These are phyloP conservation scores for Raffaelea deltoideospora DNA, from an alignment of 2,329 filamentous ascomycete species.

Conservation along the genomic window DNA sequence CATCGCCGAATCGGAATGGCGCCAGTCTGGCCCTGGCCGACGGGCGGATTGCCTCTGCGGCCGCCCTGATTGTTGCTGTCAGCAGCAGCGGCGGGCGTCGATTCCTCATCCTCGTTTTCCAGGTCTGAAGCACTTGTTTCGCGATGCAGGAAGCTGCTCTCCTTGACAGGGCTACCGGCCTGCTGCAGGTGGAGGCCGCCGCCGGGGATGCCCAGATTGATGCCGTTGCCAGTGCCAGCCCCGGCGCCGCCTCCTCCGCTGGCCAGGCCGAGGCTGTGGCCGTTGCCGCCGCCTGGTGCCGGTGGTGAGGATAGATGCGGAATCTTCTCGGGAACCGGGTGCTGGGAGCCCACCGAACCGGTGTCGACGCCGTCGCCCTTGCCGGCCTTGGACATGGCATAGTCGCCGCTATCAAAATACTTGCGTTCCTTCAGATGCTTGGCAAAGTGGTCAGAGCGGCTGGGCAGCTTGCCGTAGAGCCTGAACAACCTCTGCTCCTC, in stretches of 20 bases:
- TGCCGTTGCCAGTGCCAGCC: constrained; percentile 22
- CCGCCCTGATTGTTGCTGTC: constrained; percentile 9
- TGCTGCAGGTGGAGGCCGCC: constrained; percentile 32
- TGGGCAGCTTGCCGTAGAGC: constrained; percentile 94
- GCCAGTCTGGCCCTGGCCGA: constrained; percentile 16
- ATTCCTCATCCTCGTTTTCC: constrained; percentile 10
- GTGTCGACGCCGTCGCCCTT: constrained; percentile 91
- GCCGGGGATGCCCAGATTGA: constrained; percentile 24
- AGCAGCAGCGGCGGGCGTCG: constrained; percentile 5
- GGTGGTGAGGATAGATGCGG: constrained; percentile 66
- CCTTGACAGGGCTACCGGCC: constrained; percentile 73
- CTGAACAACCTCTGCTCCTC: constrained; percentile 96
- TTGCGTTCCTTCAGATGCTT: constrained; percentile 99
- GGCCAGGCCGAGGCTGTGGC: constrained; percentile 3
- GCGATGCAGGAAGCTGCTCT: constrained; percentile 72
- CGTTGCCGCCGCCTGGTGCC: constrained; percentile 16
- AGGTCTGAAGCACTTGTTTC: constrained; percentile 56
- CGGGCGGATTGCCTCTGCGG: constrained; percentile 1
- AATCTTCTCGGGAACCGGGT: constrained; percentile 90
- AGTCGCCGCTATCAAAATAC: constrained; percentile 95
- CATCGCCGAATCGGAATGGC: constrained; percentile 51
- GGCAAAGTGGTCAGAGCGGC: constrained; percentile 88
- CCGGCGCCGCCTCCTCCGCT: constrained; percentile 15
- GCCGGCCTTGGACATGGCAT: constrained; percentile 91
- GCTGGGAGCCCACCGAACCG: constrained; percentile 84